Base-by-base conservation (phyloP, 257 asterid genomes). In the Primulina tabacum region DNA sequence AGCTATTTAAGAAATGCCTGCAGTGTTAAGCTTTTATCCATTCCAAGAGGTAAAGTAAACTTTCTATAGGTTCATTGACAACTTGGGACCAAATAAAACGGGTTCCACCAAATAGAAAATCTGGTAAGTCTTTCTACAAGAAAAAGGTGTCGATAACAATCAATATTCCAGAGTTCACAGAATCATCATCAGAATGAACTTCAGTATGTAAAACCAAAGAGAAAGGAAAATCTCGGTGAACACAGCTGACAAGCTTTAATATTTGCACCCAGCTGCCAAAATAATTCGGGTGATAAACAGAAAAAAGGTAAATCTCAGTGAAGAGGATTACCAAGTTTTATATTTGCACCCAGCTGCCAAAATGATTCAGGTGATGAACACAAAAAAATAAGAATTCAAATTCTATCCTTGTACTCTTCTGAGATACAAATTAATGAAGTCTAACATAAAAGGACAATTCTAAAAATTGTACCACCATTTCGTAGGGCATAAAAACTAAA, bases 1-100 rank as follows among this genome's bases (percentile, higher is more conserved):
- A 75, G 71, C 55, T 40, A 26, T 63, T 71, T 64, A 24, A 26
- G 50, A 64, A 70, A 35, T 70, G 67, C 60, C 32, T 30, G 40
- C 53, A 47, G 14, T 32, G 7, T 20, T 64, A 34, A 47, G 55
- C 55, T 47, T 8, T 14, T 47, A 47, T 47, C 18, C 55, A 14
- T 47, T 14, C 18, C 55, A 47, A 47, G 55, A 47, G 4, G 55
- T 47, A 12, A 12, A 0, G 55, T 47, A 47, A 47, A 47, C 55
- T 47, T 47, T 14, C 55, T 14, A 47, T 12, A 10, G 55, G 18
- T 47, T 47, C 17, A 40, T 28, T 47, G 55, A 14, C 55, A 47
- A 14, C n/a, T 4, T 38, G 47, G 47, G 47, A 47, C 18, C 18
- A 37, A 55, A 58, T 43, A 50, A 26, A 32, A 32, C 34, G 6